These are phyloP conservation scores for Chytriomyces hyalinus DNA, from an alignment of 192 early-diverging fungal genomes.

Conservation along the genomic window DNA sequence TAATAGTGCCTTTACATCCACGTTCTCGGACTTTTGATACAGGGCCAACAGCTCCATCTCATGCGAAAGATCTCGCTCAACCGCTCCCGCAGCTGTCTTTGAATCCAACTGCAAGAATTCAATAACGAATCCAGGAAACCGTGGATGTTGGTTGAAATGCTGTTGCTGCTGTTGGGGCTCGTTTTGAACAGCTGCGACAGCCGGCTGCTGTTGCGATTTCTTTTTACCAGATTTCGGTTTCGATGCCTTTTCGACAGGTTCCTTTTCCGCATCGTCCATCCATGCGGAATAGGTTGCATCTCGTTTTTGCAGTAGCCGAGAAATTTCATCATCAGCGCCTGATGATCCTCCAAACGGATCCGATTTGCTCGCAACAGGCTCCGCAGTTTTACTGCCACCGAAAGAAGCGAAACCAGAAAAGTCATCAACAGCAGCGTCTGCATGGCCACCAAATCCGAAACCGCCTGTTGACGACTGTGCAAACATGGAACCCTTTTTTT, in stretches of 20 bases:
- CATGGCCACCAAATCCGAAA: slow-evolving; percentile 13
- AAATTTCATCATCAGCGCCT: slow-evolving; percentile 10
- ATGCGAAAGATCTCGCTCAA: slow-evolving; percentile 31
- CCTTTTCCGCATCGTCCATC: slow-evolving; percentile 39
- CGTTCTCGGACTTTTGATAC: slow-evolving; percentile 46
- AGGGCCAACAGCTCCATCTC: slow-evolving; percentile 45
- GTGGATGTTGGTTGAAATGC: slow-evolving; percentile 22
- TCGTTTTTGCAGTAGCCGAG: slow-evolving; percentile 31
- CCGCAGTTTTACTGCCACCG: neutral
- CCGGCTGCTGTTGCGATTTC: slow-evolving; percentile 1
- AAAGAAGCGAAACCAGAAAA: neutral
- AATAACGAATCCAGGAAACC: slow-evolving; percentile 47
- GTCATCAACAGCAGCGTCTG: neutral
- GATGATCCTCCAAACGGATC: neutral
- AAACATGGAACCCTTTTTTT: slow-evolving; percentile 28
- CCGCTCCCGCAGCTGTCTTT: neutral
- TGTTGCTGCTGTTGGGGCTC: neutral
- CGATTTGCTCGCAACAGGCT: no score
- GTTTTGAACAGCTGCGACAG: neutral
- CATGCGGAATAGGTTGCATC: slow-evolving; percentile 43
- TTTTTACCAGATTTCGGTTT: neutral
- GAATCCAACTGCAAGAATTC: slow-evolving; percentile 35
- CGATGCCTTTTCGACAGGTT: neutral
- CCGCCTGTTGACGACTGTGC: slow-evolving; percentile 16
- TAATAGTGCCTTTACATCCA: slow-evolving; percentile 25